phyloP scores from a whole-genome alignment of 2,329 filamentous ascomycete species.

The Leptographium procerum region DNA sequence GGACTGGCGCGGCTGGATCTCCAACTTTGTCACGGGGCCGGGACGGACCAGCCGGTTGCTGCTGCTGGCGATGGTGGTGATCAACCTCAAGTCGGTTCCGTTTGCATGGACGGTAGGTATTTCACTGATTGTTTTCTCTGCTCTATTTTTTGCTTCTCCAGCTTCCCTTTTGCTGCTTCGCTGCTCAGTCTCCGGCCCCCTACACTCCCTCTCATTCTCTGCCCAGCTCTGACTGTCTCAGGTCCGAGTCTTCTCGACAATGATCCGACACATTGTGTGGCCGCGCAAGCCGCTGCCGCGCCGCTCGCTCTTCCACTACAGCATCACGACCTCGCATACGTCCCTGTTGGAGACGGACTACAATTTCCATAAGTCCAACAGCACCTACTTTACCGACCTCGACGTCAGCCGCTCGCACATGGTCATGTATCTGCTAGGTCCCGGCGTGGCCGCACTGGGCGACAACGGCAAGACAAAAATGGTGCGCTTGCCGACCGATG shows the following conservation, averaged over 20 bases:
- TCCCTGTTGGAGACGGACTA: constrained; percentile 26
- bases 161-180: not conserved
- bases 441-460: constrained; percentile 41
- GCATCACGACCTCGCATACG: constrained; percentile 19
- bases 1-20: constrained; percentile 27
- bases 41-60: constrained; percentile 41
- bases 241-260: constrained; percentile 23
- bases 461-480: constrained; percentile 36
- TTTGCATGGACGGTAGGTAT: constrained; percentile 62
- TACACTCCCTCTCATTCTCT: too few relatives aligned
- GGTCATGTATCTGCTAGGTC: constrained; percentile 55
- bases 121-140: not conserved
- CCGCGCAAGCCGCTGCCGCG: constrained; percentile 16
- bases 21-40: constrained; percentile 40
- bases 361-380: constrained; percentile 29
- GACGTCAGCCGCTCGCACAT: constrained; percentile 75
- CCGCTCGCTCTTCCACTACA: constrained; percentile 25
- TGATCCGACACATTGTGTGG: constrained; percentile 20
- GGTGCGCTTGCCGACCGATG: constrained; percentile 28
- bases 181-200: not conserved
- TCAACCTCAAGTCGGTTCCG: constrained; percentile 66
- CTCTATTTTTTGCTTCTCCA: not conserved
- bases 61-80: constrained; percentile 41
- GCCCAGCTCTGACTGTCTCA: constrained; percentile 3
- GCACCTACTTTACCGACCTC: constrained; percentile 79